A percentile compares a stretch with the other conserved stretches of the same genome.
Evolutionary conservation across 176 grass and related monocot genomes (phyloP).

Genomic region (Pharus latifolius): DNA sequence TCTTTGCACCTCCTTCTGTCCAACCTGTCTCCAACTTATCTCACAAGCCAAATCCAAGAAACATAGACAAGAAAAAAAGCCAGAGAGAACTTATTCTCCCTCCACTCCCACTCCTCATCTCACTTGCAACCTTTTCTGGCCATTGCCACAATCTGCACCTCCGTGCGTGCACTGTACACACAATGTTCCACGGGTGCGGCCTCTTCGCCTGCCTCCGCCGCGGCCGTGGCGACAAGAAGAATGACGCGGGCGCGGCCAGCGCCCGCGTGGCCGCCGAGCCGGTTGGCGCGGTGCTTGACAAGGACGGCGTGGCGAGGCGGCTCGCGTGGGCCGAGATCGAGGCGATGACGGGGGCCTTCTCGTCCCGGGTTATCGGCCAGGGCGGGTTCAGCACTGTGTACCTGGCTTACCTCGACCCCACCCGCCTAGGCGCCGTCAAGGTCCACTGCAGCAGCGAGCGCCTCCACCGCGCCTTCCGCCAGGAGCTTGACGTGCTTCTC

Average conservation of each 20-base stretch:
- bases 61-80: neutral
- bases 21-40: conserved; percentile 39
- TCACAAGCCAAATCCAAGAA: conserved; percentile 19
- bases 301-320: conserved; percentile 5
- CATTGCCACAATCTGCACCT: neutral
- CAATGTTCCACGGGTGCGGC: conserved; percentile 45
- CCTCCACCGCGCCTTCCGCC: conserved; percentile 53
- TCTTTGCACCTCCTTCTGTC: neutral
- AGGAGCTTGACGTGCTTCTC: conserved; percentile 65
- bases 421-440: conserved; percentile 57
- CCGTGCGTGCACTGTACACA: neutral
- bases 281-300: neutral
- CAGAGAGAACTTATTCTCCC: conserved; percentile 1
- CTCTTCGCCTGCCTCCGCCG: conserved; percentile 31
- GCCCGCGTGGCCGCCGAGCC: conserved; percentile 54
- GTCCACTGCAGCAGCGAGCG: conserved; percentile 68
- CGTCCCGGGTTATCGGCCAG: conserved; percentile 55
- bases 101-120: conserved; percentile 12
- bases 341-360: conserved; percentile 45
- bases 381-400: conserved; percentile 86
- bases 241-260: conserved; percentile 20
- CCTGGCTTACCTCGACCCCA: conserved; percentile 37
- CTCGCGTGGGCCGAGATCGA: conserved; percentile 64
- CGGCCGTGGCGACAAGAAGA: conserved; percentile 27
- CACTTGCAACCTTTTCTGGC: neutral